Percentiles rank a stretch among this genome's conserved stretches.
Evolutionary conservation across 805 yeast genomes (phyloP).

Genomic region (Isabelozyma pseudorhagii): DNA sequence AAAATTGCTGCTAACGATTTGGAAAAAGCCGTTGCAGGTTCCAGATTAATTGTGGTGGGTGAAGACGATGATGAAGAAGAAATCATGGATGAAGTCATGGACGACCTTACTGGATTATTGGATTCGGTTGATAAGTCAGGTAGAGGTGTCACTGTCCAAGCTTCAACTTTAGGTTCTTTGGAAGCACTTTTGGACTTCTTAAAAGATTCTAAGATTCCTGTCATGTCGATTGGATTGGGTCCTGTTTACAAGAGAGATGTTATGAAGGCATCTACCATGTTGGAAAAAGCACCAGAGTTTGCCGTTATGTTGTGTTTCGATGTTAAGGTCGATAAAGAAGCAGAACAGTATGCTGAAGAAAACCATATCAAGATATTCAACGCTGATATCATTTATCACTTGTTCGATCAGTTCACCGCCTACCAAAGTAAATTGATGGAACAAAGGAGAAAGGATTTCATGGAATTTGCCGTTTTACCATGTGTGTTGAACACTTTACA

Average conservation of each 20-base stretch:
- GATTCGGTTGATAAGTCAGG: constrained; percentile 95
- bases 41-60: constrained; percentile 90
- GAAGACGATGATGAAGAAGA: constrained; percentile 98
- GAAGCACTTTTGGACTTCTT: constrained; percentile 96
- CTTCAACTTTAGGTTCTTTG: constrained; percentile 95
- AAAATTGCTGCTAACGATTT: constrained; percentile 97
- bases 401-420: constrained; percentile 91
- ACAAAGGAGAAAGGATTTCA: constrained; percentile 82
- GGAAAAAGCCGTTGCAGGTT: constrained; percentile 99
- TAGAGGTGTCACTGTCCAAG: constrained; percentile 97
- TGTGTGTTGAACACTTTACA: constrained; percentile 92
- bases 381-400: constrained; percentile 94
- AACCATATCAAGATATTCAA: constrained; percentile 88
- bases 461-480: constrained; percentile 90
- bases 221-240: constrained; percentile 96
- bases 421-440: constrained; percentile 88
- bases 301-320: constrained; percentile 99
- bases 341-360: constrained; percentile 95
- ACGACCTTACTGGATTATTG: constrained; percentile 89
- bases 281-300: constrained; percentile 90
- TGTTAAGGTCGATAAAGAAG: constrained; percentile 95
- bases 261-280: constrained; percentile 95
- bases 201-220: constrained; percentile 98
- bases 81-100: constrained; percentile 97
- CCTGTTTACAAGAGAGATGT: constrained; percentile 98